phyloP scores from a whole-genome alignment of 805 yeast species.

The Wickerhamiella kurtzmanii region DNA sequence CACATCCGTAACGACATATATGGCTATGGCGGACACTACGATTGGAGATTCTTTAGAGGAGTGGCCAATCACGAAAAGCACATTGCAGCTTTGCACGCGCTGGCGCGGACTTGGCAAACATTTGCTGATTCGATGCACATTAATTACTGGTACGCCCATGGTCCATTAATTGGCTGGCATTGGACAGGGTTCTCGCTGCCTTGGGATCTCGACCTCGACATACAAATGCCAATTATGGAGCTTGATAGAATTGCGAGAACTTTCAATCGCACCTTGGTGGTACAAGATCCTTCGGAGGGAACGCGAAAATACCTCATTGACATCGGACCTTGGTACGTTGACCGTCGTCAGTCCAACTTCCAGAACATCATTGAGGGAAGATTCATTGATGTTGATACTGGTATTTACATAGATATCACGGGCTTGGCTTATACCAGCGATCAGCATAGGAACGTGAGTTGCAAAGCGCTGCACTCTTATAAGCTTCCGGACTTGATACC shows the following conservation, averaged over 20 bases:
- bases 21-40: constrained; percentile 32
- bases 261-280: constrained; percentile 35
- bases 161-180: constrained; percentile 37
- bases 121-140: constrained; percentile 33
- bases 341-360: constrained; percentile 37
- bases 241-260: constrained; percentile 34
- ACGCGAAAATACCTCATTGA: constrained; percentile 36
- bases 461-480: constrained; percentile 47
- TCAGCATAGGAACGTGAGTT: constrained; percentile 24
- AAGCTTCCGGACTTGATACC: constrained; percentile 38
- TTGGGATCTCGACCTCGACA: constrained; percentile 39
- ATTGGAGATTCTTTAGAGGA: constrained; percentile 51
- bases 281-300: constrained; percentile 35
- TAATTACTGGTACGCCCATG: constrained; percentile 37
- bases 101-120: constrained; percentile 36
- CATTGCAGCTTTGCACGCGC: constrained; percentile 36
- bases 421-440: constrained; percentile 30
- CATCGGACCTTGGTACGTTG: constrained; percentile 36
- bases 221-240: constrained; percentile 39
- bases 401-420: constrained; percentile 45
- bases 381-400: constrained; percentile 48
- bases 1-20: constrained; percentile 7
- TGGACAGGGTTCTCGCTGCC: constrained; percentile 39
- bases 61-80: constrained; percentile 29
- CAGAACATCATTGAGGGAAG: constrained; percentile 40